phyloP scores from a whole-genome alignment of 768 basidiomycete genomes.

The Russula lepida region DNA sequence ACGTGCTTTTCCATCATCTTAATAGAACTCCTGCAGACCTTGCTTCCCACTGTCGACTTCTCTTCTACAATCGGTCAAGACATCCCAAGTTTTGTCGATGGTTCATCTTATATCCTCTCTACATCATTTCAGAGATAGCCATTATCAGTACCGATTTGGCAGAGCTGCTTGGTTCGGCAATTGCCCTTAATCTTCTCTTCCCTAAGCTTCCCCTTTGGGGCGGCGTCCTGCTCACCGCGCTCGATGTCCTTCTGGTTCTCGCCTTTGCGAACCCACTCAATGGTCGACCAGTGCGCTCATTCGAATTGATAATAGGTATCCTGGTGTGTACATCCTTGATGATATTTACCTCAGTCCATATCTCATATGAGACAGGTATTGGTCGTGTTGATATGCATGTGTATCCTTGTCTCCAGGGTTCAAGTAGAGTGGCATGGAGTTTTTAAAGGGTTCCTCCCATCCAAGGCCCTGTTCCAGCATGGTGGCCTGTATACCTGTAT shows the following conservation, averaged over 20 bases:
- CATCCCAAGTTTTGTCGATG: constrained; percentile 33
- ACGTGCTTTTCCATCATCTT: neutral
- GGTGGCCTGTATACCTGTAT: constrained; percentile 18
- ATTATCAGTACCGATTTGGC: constrained; percentile 52
- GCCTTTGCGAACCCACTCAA: constrained; percentile 61
- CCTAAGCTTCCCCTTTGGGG: constrained; percentile 42
- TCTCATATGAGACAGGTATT: constrained; percentile 11
- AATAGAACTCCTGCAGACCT: constrained; percentile 30
- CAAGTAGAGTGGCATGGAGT: constrained; percentile 13
- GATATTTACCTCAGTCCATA: neutral
- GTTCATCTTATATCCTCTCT: constrained; percentile 39
- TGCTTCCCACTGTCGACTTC: constrained; percentile 40
- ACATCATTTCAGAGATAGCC: constrained; percentile 39
- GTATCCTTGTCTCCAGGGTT: constrained; percentile 20
- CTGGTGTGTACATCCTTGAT: constrained; percentile 5
- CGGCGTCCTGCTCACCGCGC: constrained; percentile 40
- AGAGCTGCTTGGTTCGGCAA: constrained; percentile 53
- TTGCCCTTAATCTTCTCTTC: constrained; percentile 46
- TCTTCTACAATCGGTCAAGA: constrained; percentile 37
- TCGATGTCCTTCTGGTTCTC: constrained; percentile 50
- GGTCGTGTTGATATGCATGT: constrained; percentile 20
- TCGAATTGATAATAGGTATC: constrained; percentile 50
- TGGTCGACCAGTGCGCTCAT: constrained; percentile 47
- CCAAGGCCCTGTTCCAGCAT: constrained; percentile 12
- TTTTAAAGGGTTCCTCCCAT: constrained; percentile 18